Evolutionary conservation across 129 eudicot genomes (phyloP).

Genomic region (Artemisia tridentata): DNA sequence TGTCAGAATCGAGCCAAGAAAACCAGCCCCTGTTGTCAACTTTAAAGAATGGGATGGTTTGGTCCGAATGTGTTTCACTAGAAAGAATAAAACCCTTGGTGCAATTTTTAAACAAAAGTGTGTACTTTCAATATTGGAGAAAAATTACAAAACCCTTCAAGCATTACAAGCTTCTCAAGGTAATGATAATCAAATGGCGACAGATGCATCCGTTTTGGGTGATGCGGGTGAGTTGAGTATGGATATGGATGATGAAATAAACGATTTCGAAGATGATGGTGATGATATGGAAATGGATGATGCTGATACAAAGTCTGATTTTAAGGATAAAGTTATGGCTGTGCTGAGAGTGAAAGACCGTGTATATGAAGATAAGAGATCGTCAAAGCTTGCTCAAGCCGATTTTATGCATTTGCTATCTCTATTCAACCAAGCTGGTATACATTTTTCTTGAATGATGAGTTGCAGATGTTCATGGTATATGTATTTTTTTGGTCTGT

Average conservation of each 20-base stretch:
- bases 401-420: conserved; percentile 89
- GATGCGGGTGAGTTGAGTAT: conserved; percentile 40
- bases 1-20: conserved; percentile 90
- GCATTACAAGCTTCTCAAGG: conserved; percentile 50
- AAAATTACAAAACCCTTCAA: conserved; percentile 79
- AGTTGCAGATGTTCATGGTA: background rate
- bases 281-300: conserved; percentile 62
- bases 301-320: conserved; percentile 50
- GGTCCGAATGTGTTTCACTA: conserved; percentile 73
- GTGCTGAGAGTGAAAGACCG: conserved; percentile 40
- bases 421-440: conserved; percentile 74
- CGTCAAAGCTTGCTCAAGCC: conserved; percentile 78
- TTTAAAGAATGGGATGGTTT: conserved; percentile 95
- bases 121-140: conserved; percentile 59
- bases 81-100: conserved; percentile 86
- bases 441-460: conserved; percentile 56
- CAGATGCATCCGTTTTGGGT: conserved; percentile 55
- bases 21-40: too few species aligned
- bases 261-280: conserved; percentile 45
- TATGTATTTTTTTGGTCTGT: background rate
- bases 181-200: conserved; percentile 34
- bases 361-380: conserved; percentile 61
- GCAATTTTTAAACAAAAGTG: conserved; percentile 64
- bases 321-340: conserved; percentile 58
- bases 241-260: conserved; percentile 45